Evolutionary conservation across 1,284 basidiomycete genomes (phyloP), one percentile per base, ranked within the genome.

Genomic region (Trichosporon coremiiforme): DNA sequence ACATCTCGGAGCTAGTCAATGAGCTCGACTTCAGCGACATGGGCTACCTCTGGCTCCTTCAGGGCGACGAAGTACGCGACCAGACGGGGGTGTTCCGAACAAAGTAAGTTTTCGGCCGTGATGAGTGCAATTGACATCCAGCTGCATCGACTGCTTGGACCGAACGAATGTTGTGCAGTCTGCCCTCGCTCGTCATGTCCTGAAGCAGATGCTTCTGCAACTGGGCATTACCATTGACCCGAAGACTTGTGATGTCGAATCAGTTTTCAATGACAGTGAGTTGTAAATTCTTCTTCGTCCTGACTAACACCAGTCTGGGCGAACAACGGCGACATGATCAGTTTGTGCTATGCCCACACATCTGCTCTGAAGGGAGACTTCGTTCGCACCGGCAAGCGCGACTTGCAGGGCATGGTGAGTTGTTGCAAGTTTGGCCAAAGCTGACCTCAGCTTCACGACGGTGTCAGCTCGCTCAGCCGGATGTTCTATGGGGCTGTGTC

Each of bases 331-430:
- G 81, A 82, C 74, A 82, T 77, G 69, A 73, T 81, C 53, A 79
- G 78, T 60, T 64, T 80, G 47, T 80, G 80, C 65, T 97, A 98
- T 75, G 84, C 84, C 0, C 85, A 85, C 20, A 86, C 81, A 7
- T 83, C 80, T 0, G 84, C 83, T 1, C 86, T 98, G 65, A 98
- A 98, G 89, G 93, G 95, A n/a, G 95, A 97, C 84, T 98, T 94
- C 78, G 96, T 94, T 0, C 88, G 94, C 87, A 98, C 95, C 0
- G 96, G 96, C 35, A 96, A 94, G 84, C 89, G 96, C 22, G 95
- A 98, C 80, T 85, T 97, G 31, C 87, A 88, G 47, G 96, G 96
- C 1, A 88, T 98, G 85, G 86, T 97, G 25, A 92, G 78, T 63
- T 31, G 15, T 0, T 10, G 10, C 10, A 4, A 1, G 9, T 4